Conservation (phyloP, 2,329 filamentous ascomycete genomes). For the Colletotrichum neosansevieriae region DNA sequence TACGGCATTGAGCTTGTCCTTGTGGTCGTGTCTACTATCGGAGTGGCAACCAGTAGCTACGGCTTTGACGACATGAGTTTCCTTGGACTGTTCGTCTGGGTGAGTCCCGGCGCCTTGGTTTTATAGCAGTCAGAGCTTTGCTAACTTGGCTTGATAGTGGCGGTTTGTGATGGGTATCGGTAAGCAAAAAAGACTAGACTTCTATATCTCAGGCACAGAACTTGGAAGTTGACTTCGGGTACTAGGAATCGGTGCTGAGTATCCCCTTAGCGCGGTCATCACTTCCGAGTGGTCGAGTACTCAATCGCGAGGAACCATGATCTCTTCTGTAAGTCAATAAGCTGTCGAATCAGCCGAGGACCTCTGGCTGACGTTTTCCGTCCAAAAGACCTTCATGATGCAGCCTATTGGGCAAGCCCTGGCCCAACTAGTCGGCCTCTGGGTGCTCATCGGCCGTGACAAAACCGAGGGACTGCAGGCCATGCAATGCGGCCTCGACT, state of each 20-base stretch:
- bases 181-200: slow-evolving; percentile 41
- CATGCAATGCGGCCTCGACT: slow-evolving; percentile 62
- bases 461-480: slow-evolving; percentile 55
- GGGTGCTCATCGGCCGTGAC: slow-evolving; percentile 61
- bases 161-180: slow-evolving; percentile 67
- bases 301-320: slow-evolving; percentile 74
- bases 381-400: slow-evolving; percentile 66
- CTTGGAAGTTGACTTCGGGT: background rate
- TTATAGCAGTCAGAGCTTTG: background rate
- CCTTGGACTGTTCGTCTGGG: slow-evolving; percentile 63
- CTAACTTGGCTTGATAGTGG: slow-evolving; percentile 51
- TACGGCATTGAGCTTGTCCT: slow-evolving; percentile 69
- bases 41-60: slow-evolving; percentile 64
- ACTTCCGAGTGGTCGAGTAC: slow-evolving; percentile 75
- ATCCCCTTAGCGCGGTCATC: slow-evolving; percentile 75
- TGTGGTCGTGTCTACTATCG: slow-evolving; percentile 68
- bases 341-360: background rate
- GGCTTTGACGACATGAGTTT: slow-evolving; percentile 64
- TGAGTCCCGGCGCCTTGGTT: slow-evolving; percentile 41
- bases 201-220: background rate
- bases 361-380: background rate
- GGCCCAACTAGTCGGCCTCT: slow-evolving; percentile 71
- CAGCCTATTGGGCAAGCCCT: slow-evolving; percentile 76
- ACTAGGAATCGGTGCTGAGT: slow-evolving; percentile 69
- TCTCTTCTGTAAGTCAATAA: slow-evolving; percentile 64